Conservation (phyloP, 2,329 filamentous ascomycete species). For the Hypoxylon sp. region DNA sequence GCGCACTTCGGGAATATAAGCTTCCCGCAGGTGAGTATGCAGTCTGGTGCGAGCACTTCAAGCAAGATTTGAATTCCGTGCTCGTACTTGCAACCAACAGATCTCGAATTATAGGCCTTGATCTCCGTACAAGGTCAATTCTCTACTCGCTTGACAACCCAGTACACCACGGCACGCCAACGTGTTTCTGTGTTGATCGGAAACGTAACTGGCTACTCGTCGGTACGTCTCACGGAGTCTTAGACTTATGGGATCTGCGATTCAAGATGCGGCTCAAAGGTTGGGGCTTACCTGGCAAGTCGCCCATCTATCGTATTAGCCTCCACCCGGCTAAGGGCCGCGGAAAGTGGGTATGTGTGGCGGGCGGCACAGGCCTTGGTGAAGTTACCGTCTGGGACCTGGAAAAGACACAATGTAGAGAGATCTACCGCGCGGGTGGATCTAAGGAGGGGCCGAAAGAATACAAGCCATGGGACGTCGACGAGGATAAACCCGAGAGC, state of each 20-base stretch:
- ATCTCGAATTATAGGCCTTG: constrained; percentile 85
- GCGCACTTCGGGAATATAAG: constrained; percentile 83
- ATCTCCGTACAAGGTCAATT: constrained; percentile 87
- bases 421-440: constrained; percentile 83
- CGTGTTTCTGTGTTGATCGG: constrained; percentile 89
- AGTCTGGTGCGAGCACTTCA: constrained; percentile 94
- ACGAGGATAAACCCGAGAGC: constrained; percentile 88
- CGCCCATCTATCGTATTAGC: constrained; percentile 82
- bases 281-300: constrained; percentile 88
- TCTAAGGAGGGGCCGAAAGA: constrained; percentile 72
- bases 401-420: constrained; percentile 88
- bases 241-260: constrained; percentile 97
- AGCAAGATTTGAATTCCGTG: constrained; percentile 83
- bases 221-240: constrained; percentile 91
- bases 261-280: constrained; percentile 89
- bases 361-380: constrained; percentile 86
- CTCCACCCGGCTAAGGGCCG: constrained; percentile 84
- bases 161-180: constrained; percentile 90
- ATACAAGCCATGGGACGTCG: constrained; percentile 89
- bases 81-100: constrained; percentile 89
- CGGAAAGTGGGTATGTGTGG: constrained; percentile 88
- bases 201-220: constrained; percentile 91
- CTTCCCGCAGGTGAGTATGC: constrained; percentile 81
- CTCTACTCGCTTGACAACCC: constrained; percentile 88
- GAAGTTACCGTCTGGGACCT: constrained; percentile 97